Evolutionary conservation across 2,329 filamentous ascomycete genomes (phyloP).

Genomic region (Colletotrichum sp.): DNA sequence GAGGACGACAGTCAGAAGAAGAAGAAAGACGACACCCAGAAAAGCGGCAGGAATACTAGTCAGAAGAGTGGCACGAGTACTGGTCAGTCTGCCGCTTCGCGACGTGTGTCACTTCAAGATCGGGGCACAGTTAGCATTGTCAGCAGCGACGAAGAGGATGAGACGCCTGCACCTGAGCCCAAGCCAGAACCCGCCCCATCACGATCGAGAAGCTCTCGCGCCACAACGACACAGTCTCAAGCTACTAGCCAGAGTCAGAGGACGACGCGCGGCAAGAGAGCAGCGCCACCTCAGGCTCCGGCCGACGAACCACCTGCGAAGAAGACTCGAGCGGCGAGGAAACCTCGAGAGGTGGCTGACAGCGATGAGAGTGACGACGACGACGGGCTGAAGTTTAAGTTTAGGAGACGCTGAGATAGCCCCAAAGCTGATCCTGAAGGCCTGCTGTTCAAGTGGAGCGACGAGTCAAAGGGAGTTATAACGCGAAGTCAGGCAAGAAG

Average conservation of each 20-base stretch:
- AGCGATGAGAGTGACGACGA: conserved; percentile 61
- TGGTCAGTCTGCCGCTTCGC: not conserved
- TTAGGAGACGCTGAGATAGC: conserved; percentile 49
- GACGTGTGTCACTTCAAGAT: not conserved
- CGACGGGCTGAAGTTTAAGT: conserved; percentile 62
- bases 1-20: conserved; percentile 50
- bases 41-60: conserved; percentile 23
- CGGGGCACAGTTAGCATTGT: conserved; percentile 37
- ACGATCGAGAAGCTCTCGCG: not conserved
- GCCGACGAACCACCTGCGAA: conserved; percentile 34
- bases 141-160: conserved; percentile 38
- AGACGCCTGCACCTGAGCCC: conserved; percentile 12
- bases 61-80: conserved; percentile 24
- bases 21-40: conserved; percentile 29
- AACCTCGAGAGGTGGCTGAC: conserved; percentile 38
- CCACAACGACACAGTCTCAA: conserved; percentile 32
- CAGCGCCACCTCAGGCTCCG: conserved; percentile 32
- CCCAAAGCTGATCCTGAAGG: not conserved
- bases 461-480: not conserved
- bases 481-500: not conserved
- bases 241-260: conserved; percentile 29
- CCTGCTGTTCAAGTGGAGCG: not conserved
- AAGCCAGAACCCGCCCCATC: not conserved
- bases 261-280: conserved; percentile 35
- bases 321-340: conserved; percentile 37